phyloP scores from a whole-genome alignment of 805 yeast species.

The Wickerhamiella occidentalis region DNA sequence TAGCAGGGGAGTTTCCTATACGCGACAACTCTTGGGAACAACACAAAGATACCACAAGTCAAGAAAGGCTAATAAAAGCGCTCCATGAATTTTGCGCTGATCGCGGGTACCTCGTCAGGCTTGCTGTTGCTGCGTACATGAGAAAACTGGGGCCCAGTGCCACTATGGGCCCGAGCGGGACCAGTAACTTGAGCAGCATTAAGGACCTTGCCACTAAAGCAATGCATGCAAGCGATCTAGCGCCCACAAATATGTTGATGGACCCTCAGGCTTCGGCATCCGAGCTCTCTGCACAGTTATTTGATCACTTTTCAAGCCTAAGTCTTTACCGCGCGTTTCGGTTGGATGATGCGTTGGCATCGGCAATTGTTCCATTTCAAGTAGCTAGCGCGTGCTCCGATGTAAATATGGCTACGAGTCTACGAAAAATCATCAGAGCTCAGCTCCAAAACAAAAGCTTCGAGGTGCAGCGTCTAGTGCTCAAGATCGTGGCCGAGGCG shows the following conservation, averaged over 20 bases:
- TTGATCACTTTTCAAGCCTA: not conserved
- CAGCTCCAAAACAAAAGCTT: not conserved
- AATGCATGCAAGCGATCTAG: not conserved
- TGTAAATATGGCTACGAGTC: not conserved
- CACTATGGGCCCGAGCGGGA: not conserved
- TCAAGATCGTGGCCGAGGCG: not conserved
- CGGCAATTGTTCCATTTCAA: not conserved
- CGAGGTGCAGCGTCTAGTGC: not conserved
- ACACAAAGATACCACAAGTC: not conserved
- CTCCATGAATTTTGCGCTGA: not conserved
- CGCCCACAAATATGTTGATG: not conserved
- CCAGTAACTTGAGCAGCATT: not conserved
- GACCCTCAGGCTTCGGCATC: not conserved
- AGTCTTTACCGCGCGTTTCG: conserved; percentile 1
- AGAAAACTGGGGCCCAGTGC: not conserved
- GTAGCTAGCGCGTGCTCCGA: not conserved
- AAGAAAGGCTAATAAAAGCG: not conserved
- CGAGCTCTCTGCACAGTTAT: conserved; percentile 1
- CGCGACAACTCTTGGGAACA: not conserved
- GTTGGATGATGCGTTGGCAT: not conserved
- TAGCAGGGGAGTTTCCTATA: conserved; percentile 3
- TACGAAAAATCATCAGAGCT: not conserved
- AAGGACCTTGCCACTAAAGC: not conserved
- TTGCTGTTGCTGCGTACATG: not conserved
- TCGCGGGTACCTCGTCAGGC: not conserved